Base-by-base conservation (phyloP, 768 basidiomycete genomes). In the Suillus bovinus region DNA sequence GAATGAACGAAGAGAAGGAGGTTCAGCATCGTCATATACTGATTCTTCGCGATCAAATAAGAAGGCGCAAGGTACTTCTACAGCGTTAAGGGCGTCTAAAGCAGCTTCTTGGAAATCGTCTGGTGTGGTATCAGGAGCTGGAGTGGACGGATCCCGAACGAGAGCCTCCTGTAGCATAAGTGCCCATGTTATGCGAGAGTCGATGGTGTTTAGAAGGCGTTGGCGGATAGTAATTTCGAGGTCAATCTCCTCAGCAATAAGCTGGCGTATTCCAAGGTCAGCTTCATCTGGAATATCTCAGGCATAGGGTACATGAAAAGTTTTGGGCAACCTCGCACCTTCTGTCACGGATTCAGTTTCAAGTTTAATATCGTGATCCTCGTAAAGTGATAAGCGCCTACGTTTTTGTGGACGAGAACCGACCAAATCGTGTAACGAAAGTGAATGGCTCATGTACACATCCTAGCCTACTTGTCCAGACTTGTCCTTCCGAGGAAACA, bases 171-270 rank as follows among this genome's bases (percentile, higher is more conserved):
- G 71, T 63, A 81, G 66, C n/a, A 77, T 67, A 38, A 79, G 66
- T 5, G 80, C 80, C 82, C 82, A 83, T 42, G 78, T 75, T 17
- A 84, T 73, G 31, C 82, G 76, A 24, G 81, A 78, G 60, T 80
- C 72, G 2, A 81, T 70, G 11, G 80, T 78, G n/a, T 72, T 73
- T 13, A 71, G 71, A 50, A 83, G 70, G 24, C 80, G 74, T 60
- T 78, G 67, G 42, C 81, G 74, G 22, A 83, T 66, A 22, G 76
- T 70, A 22, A 84, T 74, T 62, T 83, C 82, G 41, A 81, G 67
- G 64, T 78, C 73, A 2, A 83, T 60, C 61, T 83, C 82, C 42
- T 83, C 77, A 3, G 55, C 39, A 44, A 75, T 61, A 53, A 65
- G 53, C 20, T 59, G 69, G 63, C 59, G 60, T 33, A 69, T 50